Percentiles rank a stretch among this genome's conserved stretches.
phyloP scores from a whole-genome alignment of 306 rosid genomes.

The Gynostemma pentaphyllum region DNA sequence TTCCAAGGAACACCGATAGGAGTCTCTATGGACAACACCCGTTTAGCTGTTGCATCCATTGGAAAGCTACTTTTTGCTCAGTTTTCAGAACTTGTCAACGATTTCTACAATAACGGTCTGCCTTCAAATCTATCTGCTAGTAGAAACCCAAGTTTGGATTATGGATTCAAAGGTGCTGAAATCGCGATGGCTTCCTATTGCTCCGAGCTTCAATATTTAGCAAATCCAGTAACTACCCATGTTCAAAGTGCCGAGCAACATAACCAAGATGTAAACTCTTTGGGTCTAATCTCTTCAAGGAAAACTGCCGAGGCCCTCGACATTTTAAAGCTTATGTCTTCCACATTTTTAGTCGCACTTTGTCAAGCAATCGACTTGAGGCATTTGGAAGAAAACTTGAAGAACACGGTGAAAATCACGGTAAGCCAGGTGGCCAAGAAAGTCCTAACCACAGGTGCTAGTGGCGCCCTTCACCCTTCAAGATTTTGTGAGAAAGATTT shows the following conservation, averaged over 20 bases:
- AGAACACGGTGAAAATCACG: slow-evolving; percentile 40
- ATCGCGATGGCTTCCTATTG: slow-evolving; percentile 96
- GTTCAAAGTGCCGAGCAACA: slow-evolving; percentile 94
- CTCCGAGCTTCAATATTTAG: slow-evolving; percentile 72
- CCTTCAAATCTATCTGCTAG: slow-evolving; percentile 76
- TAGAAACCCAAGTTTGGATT: slow-evolving; percentile 80
- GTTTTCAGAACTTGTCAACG: slow-evolving; percentile 83
- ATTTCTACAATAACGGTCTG: slow-evolving; percentile 71
- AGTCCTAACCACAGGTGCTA: slow-evolving; percentile 46
- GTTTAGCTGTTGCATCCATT: slow-evolving; percentile 74
- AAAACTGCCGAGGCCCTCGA: slow-evolving; percentile 71
- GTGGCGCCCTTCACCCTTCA: slow-evolving; percentile 77
- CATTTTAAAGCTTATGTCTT: slow-evolving; percentile 71
- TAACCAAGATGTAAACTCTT: slow-evolving; percentile 85
- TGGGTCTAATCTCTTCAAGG: slow-evolving; percentile 72
- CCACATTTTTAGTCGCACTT: slow-evolving; percentile 62
- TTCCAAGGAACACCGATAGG: slow-evolving; percentile 96
- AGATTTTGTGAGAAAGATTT: slow-evolving; percentile 77
- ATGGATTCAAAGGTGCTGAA: slow-evolving; percentile 85
- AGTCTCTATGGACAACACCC: slow-evolving; percentile 91
- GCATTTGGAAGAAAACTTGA: slow-evolving; percentile 85
- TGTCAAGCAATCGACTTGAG: slow-evolving; percentile 89
- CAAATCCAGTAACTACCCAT: slow-evolving; percentile 79
- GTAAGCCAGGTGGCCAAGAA: slow-evolving; percentile 78
- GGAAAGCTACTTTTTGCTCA: slow-evolving; percentile 94